phyloP scores from a whole-genome alignment of 345 rosid species.

The Durio zibethinus region DNA sequence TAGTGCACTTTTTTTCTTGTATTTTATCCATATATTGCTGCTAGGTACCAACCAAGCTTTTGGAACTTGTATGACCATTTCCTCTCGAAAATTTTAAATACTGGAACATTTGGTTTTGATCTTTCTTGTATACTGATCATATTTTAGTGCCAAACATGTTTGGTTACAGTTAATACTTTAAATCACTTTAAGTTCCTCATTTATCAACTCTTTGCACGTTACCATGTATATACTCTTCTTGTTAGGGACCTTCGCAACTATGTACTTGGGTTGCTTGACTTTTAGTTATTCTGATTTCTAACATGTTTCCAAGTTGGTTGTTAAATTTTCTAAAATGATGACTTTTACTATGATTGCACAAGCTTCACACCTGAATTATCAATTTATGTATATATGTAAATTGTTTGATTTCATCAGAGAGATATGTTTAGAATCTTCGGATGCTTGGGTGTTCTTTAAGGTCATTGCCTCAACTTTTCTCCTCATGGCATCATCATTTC shows the following conservation, averaged over 20 bases:
- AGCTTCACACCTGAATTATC: neutral
- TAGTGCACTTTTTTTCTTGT: neutral
- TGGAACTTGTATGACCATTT: slow-evolving; percentile 1
- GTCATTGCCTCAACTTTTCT: too few relatives aligned
- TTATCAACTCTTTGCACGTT: neutral
- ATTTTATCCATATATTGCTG: neutral
- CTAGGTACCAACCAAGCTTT: neutral
- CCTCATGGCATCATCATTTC: neutral
- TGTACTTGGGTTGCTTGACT: neutral
- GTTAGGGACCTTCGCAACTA: neutral
- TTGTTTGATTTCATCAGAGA: neutral
- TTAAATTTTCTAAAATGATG: neutral
- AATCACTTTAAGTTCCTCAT: neutral
- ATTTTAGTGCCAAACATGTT: neutral
- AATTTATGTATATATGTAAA: neutral
- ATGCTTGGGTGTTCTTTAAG: too few relatives aligned
- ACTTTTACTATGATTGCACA: neutral
- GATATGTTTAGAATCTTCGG: neutral
- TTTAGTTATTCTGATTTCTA: neutral
- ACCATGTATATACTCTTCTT: neutral
- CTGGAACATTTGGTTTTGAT: neutral
- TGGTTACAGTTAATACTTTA: neutral
- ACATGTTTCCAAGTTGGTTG: neutral
- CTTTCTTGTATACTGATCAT: neutral
- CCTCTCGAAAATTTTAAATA: neutral